Conservation (phyloP, 2,329 filamentous ascomycete species). For the Sclerotinia nivalis region DNA sequence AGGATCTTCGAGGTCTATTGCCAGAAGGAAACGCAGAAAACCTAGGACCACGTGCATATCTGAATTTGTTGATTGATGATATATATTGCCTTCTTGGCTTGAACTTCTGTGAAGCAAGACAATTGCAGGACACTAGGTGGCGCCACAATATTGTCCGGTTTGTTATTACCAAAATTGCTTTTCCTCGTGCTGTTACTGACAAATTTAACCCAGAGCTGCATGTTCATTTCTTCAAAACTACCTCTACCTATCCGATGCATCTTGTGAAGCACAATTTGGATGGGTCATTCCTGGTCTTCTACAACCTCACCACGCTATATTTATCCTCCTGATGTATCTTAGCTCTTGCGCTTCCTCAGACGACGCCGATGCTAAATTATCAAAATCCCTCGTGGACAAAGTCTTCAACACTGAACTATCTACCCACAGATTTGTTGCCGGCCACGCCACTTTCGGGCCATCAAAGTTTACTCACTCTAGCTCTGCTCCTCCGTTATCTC, state of each 20-base stretch:
- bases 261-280: not conserved
- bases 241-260: not conserved
- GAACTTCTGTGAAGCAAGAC: not conserved
- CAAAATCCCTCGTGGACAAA: not conserved
- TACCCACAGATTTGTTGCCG: no score
- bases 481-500: not conserved
- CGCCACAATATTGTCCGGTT: not conserved
- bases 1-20: not conserved
- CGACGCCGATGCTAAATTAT: not conserved
- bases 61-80: not conserved
- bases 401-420: not conserved
- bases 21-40: not conserved
- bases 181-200: not conserved
- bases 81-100: not conserved
- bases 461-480: not conserved
- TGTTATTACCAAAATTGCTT: not conserved
- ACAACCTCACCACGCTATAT: conserved; percentile 21
- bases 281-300: conserved; percentile 18
- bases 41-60: not conserved
- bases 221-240: conserved; percentile 18
- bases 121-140: not conserved
- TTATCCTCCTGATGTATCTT: conserved; percentile 25
- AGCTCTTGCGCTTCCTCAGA: conserved; percentile 12
- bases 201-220: conserved; percentile 9
- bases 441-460: not conserved